phyloP scores from a whole-genome alignment of 768 basidiomycete genomes.

The Cubamyces lactineus region DNA sequence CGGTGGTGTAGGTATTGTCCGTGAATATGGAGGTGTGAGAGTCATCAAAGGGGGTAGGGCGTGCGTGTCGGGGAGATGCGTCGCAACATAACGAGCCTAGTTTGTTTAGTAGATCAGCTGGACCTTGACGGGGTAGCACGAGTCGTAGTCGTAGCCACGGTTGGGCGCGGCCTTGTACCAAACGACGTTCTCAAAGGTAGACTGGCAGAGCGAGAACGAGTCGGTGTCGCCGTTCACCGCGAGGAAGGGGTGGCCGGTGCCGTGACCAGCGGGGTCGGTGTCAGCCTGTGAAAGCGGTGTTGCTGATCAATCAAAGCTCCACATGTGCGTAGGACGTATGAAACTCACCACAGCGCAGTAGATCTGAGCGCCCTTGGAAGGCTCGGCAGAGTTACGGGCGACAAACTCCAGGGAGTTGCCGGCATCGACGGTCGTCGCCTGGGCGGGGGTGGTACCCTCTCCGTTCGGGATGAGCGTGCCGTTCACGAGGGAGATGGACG shows the following conservation, averaged over 20 bases:
- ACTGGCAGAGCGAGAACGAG: conserved; percentile 26
- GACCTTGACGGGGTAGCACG: conserved; percentile 30
- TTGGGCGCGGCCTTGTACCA: conserved; percentile 28
- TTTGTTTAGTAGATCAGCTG: conserved; percentile 20
- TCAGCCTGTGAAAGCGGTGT: conserved; percentile 18
- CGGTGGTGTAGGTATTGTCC: no score
- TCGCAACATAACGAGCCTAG: neutral
- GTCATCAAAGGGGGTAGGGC: neutral
- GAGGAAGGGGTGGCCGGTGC: conserved; percentile 29
- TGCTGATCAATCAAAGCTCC: neutral
- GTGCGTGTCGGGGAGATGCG: neutral
- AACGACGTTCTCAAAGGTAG: conserved; percentile 27
- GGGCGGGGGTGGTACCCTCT: conserved; percentile 34
- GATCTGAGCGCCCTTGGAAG: conserved; percentile 36
- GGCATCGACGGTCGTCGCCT: conserved; percentile 40
- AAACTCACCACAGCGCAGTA: conserved; percentile 40
- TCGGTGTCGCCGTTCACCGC: conserved; percentile 28
- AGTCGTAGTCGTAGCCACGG: conserved; percentile 25
- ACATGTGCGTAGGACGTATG: neutral
- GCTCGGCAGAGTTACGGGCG: conserved; percentile 38
- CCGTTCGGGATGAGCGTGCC: conserved; percentile 43
- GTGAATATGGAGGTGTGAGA: neutral
- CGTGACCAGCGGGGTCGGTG: conserved; percentile 27
- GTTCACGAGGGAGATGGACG: conserved; percentile 42
- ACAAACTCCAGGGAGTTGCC: conserved; percentile 42